These are phyloP conservation scores for Aspergillus pseudoterreus DNA, from an alignment of 2,329 filamentous ascomycete species.

Conservation along the genomic window DNA sequence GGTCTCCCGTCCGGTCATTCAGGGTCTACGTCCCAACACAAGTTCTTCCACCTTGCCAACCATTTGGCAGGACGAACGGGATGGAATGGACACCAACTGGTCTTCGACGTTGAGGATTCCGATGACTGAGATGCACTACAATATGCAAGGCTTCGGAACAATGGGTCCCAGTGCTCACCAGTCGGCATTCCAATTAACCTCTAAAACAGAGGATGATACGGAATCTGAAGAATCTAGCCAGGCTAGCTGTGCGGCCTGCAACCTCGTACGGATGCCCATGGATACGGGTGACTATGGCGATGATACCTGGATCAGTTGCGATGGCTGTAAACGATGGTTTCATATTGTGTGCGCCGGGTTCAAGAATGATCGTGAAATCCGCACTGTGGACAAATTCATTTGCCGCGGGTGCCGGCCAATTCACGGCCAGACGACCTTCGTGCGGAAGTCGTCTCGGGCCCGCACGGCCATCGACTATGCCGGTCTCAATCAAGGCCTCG, in stretches of 20 bases:
- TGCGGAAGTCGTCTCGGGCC: constrained; percentile 63
- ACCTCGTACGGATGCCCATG: constrained; percentile 50
- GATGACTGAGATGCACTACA: constrained; percentile 10
- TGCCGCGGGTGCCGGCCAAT: constrained; percentile 57
- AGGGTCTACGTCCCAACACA: constrained; percentile 35
- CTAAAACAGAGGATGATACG: constrained; percentile 28
- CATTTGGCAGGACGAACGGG: constrained; percentile 30
- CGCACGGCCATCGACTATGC: constrained; percentile 67
- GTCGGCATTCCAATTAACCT: constrained; percentile 14
- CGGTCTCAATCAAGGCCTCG: constrained; percentile 62
- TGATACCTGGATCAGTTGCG: constrained; percentile 62
- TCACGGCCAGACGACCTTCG: constrained; percentile 62
- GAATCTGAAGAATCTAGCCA: constrained; percentile 28
- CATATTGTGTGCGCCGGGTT: constrained; percentile 66
- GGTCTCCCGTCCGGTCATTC: constrained; percentile 34
- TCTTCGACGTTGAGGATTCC: constrained; percentile 6
- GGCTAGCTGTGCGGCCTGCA: constrained; percentile 56
- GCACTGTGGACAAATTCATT: constrained; percentile 66
- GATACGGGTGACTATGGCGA: constrained; percentile 53
- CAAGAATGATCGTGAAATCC: constrained; percentile 60
- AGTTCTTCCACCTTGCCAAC: constrained; percentile 34
- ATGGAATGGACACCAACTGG: constrained; percentile 13
- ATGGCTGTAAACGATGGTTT: constrained; percentile 66
- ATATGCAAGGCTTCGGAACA: constrained; percentile 5
- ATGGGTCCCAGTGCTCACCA: constrained; percentile 2